Evolutionary conservation across 257 asterid species (phyloP).

Genomic region (Coffea eugenioides): DNA sequence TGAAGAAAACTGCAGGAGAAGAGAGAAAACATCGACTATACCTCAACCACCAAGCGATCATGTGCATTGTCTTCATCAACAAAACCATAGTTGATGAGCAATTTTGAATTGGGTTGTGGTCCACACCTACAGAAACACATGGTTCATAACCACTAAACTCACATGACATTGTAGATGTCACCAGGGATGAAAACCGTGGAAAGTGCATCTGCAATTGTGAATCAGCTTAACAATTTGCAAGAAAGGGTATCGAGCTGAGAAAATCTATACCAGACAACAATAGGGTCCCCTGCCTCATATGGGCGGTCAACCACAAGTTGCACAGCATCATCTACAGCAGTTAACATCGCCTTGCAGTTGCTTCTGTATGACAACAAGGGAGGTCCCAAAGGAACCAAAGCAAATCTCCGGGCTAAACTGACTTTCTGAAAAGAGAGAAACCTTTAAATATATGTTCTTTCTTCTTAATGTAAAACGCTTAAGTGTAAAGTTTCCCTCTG

Average conservation of each 20-base stretch:
- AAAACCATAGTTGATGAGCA: slow-evolving; percentile 94
- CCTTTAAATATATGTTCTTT: slow-evolving; percentile 9
- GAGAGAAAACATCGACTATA: slow-evolving; percentile 22
- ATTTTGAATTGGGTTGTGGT: slow-evolving; percentile 92
- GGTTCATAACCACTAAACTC: slow-evolving; percentile 1
- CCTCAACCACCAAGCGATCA: slow-evolving; percentile 89
- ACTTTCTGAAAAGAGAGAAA: slow-evolving; percentile 67
- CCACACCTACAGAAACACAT: slow-evolving; percentile 70
- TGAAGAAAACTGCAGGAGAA: slow-evolving; percentile 20
- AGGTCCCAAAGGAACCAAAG: slow-evolving; percentile 95
- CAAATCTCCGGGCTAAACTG: slow-evolving; percentile 96
- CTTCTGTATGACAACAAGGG: slow-evolving; percentile 82
- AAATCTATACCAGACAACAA: slow-evolving; percentile 73
- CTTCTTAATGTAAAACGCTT: neutral
- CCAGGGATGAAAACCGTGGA: neutral
- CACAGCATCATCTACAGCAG: slow-evolving; percentile 80
- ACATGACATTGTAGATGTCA: neutral
- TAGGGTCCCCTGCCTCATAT: slow-evolving; percentile 76
- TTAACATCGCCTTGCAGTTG: slow-evolving; percentile 95
- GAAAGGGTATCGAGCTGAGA: slow-evolving; percentile 14
- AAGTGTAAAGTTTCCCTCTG: neutral
- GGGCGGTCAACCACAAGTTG: slow-evolving; percentile 89
- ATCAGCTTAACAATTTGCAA: neutral
- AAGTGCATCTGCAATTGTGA: neutral
- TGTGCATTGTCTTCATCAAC: slow-evolving; percentile 90